Evolutionary conservation across 1,139 yeast species (phyloP).

Genomic region (Taphrina populina): DNA sequence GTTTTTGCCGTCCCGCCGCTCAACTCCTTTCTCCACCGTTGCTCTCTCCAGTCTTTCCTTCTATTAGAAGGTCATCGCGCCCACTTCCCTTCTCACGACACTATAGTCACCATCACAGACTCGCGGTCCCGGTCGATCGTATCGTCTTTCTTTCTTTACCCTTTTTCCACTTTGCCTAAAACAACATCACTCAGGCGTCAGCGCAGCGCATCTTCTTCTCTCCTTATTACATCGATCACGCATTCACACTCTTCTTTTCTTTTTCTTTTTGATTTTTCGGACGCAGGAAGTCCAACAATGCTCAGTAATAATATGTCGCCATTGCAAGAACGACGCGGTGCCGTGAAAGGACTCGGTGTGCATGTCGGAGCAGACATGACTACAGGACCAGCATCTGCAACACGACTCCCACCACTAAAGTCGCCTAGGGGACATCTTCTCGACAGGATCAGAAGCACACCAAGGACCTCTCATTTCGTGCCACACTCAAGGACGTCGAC

Average conservation of each 20-base stretch:
- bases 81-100: background rate
- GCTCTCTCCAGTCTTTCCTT: too few relatives aligned
- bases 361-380: background rate
- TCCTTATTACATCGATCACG: too few relatives aligned
- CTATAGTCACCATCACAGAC: background rate
- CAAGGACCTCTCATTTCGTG: conserved; percentile 4
- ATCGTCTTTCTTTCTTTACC: background rate
- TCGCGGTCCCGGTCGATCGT: conserved; percentile 16
- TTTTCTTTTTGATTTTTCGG: background rate
- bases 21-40: too few relatives aligned
- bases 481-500: conserved; percentile 1
- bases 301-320: background rate
- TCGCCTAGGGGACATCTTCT: conserved; percentile 24
- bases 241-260: too few relatives aligned
- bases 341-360: conserved; percentile 1
- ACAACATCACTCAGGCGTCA: background rate
- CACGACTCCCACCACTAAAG: conserved; percentile 1
- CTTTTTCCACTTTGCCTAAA: background rate
- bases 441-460: conserved; percentile 19
- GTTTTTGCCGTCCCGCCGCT: too few relatives aligned
- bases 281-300: conserved; percentile 14
- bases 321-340: conserved; percentile 12
- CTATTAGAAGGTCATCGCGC: background rate
- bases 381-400: background rate
- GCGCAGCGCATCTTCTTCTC: background rate